Percentiles rank a stretch among this genome's conserved stretches.
phyloP scores from a whole-genome alignment of 768 basidiomycete genomes.

The Calocybe indica region DNA sequence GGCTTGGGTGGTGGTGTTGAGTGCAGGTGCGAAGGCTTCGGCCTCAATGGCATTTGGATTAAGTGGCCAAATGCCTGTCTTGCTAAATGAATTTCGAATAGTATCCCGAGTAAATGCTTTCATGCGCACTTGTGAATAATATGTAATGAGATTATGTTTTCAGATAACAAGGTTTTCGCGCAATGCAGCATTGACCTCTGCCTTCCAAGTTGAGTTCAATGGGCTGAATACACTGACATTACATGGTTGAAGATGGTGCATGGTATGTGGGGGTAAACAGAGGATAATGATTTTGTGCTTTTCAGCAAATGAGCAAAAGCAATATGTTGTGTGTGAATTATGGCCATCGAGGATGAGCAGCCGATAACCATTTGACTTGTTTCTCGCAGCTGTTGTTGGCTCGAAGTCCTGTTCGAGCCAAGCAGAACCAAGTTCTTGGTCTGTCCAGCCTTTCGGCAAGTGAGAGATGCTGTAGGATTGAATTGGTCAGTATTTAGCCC shows the following conservation, averaged over 20 bases:
- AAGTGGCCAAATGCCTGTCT: constrained; percentile 17
- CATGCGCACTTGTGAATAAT: constrained; percentile 8
- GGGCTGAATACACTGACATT: constrained; percentile 33
- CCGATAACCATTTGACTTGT: constrained; percentile 12
- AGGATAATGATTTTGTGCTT: constrained; percentile 22
- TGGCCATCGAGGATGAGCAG: constrained; percentile 35
- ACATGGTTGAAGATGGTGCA: constrained; percentile 28
- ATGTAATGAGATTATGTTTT: no score
- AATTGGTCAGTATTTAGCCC: not conserved
- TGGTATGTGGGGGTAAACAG: no score
- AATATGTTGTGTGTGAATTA: constrained; percentile 25
- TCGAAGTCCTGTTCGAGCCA: constrained; percentile 31
- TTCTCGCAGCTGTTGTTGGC: constrained; percentile 12
- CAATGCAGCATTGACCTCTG: constrained; percentile 11
- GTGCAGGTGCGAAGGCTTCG: constrained; percentile 1
- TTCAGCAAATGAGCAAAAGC: constrained; percentile 21
- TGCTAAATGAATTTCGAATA: constrained; percentile 12
- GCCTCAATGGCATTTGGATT: constrained; percentile 8
- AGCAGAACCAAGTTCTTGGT: constrained; percentile 30
- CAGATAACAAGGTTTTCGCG: not conserved
- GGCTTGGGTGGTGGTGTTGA: constrained; percentile 12
- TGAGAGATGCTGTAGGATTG: constrained; percentile 18
- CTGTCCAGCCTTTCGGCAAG: constrained; percentile 33
- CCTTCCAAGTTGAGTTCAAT: constrained; percentile 22
- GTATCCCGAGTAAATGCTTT: constrained; percentile 12